These are phyloP conservation scores for Piromyces finnis DNA, from an alignment of 192 early-diverging fungal species.

Conservation along the genomic window DNA sequence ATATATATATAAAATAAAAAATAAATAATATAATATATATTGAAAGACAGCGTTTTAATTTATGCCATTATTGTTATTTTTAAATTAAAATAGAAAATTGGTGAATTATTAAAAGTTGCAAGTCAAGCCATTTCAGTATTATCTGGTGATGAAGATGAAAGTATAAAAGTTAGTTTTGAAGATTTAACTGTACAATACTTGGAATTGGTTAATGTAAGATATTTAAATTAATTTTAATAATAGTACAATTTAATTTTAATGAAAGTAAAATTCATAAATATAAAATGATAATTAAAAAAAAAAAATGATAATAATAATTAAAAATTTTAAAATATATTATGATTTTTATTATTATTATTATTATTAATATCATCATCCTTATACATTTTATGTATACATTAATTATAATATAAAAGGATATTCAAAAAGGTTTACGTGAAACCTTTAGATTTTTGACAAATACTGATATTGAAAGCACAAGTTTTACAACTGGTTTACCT, in stretches of 20 bases:
- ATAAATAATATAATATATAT: too few relatives aligned
- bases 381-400: neutral
- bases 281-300: neutral
- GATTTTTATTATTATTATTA: too few relatives aligned
- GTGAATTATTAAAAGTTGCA: neutral
- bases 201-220: neutral
- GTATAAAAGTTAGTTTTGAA: neutral
- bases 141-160: neutral
- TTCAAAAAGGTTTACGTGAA: neutral
- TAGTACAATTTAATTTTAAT: too few relatives aligned
- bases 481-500: neutral
- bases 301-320: too few relatives aligned
- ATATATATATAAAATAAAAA: too few relatives aligned
- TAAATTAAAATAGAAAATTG: neutral
- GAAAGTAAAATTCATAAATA: too few relatives aligned
- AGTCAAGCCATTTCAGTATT: neutral
- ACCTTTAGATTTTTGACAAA: neutral
- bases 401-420: neutral
- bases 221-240: too few relatives aligned
- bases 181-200: neutral
- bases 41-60: too few relatives aligned
- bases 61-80: too few relatives aligned
- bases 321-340: too few relatives aligned
- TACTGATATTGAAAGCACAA: neutral
- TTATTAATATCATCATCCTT: too few relatives aligned